phyloP scores from a whole-genome alignment of 768 basidiomycete genomes.

The Termitomyces sp. region DNA sequence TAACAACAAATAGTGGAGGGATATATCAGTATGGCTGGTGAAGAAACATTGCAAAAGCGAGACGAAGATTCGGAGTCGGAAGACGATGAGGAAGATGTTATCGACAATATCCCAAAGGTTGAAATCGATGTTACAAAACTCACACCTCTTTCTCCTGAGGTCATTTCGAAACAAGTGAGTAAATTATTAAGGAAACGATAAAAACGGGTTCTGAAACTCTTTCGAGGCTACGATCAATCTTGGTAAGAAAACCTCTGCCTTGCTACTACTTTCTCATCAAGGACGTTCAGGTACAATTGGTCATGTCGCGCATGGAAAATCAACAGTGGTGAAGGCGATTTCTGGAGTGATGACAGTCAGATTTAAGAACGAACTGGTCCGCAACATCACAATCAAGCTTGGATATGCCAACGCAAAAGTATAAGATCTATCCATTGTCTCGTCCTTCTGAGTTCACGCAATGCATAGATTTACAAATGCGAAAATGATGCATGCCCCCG shows the following conservation, averaged over 20 bases:
- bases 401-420: constrained; percentile 99
- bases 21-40: constrained; percentile 47
- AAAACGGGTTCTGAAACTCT: constrained; percentile 7
- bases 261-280: constrained; percentile 9
- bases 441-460: constrained; percentile 13
- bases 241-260: constrained; percentile 38
- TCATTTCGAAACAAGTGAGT: constrained; percentile 86
- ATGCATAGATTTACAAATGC: constrained; percentile 90
- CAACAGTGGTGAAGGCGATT: constrained; percentile 96
- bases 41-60: constrained; percentile 61
- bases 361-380: constrained; percentile 98
- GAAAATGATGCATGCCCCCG: constrained; percentile 90
- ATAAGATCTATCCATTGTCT: constrained; percentile 19
- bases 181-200: neutral
- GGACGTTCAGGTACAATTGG: constrained; percentile 80
- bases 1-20: neutral
- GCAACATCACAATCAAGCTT: constrained; percentile 99
- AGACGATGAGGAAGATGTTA: constrained; percentile 54
- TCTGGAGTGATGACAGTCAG: constrained; percentile 97
- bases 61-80: constrained; percentile 66
- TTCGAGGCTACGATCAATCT: constrained; percentile 91
- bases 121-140: constrained; percentile 79
- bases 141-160: constrained; percentile 84
- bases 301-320: constrained; percentile 97
- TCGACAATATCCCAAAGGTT: constrained; percentile 55